Percentiles rank a stretch among this genome's conserved stretches.
phyloP scores from a whole-genome alignment of 441 rosid genomes.

The Jatropha multifida region DNA sequence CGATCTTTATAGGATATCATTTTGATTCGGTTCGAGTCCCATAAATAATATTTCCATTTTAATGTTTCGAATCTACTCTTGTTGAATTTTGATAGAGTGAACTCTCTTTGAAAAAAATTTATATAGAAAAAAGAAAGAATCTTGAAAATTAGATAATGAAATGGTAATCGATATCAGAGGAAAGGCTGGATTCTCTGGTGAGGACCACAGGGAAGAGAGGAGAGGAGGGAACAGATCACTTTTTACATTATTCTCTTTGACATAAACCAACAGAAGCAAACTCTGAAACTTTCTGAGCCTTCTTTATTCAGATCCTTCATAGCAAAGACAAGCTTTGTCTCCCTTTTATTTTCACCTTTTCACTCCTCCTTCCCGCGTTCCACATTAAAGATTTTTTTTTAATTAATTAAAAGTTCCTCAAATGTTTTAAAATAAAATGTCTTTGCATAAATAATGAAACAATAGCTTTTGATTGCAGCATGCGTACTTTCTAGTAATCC shows the following conservation, averaged over 20 bases:
- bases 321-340: conserved; percentile 25
- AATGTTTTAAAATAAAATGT: too few relatives aligned
- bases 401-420: neutral
- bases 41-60: too few relatives aligned
- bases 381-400: neutral
- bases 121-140: neutral
- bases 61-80: too few relatives aligned
- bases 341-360: conserved; percentile 9
- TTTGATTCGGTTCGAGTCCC: too few relatives aligned
- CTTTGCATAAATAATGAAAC: too few relatives aligned
- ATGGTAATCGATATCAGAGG: conserved; percentile 15
- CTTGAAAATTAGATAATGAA: conserved; percentile 11
- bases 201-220: conserved; percentile 30
- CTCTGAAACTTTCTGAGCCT: conserved; percentile 15
- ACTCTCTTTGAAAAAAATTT: too few relatives aligned
- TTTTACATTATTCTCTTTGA: conserved; percentile 24
- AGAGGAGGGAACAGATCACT: conserved; percentile 11
- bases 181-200: conserved; percentile 25
- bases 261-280: conserved; percentile 27
- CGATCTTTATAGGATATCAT: too few relatives aligned
- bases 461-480: too few relatives aligned
- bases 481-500: too few relatives aligned
- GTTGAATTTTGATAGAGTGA: too few relatives aligned
- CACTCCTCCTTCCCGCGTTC: too few relatives aligned
- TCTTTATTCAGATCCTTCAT: conserved; percentile 23